These are phyloP conservation scores for Cucurbitaria berberidis DNA, from an alignment of 2,329 filamentous ascomycete genomes.

Conservation along the genomic window DNA sequence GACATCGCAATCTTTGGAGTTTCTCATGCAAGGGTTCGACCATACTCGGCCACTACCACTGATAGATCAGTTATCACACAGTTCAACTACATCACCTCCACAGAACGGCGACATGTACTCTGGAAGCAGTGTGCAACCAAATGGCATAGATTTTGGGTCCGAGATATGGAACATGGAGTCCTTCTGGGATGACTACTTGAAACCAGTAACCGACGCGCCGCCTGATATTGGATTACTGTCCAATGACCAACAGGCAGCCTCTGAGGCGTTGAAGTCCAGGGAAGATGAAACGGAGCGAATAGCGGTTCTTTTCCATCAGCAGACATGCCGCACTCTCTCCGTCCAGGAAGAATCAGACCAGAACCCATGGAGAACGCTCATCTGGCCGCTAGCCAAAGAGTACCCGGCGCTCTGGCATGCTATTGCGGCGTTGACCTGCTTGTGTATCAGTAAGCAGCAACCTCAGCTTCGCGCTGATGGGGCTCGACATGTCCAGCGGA, in stretches of 20 bases:
- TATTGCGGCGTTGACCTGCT: constrained; percentile 69
- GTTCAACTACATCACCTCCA: constrained; percentile 2
- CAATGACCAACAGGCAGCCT: background rate
- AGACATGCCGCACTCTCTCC: constrained; percentile 71
- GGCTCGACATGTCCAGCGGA: constrained; percentile 68
- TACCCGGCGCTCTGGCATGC: constrained; percentile 70
- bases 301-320: constrained; percentile 59
- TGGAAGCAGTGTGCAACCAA: background rate
- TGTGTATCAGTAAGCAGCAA: constrained; percentile 65
- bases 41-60: constrained; percentile 1
- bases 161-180: constrained; percentile 21
- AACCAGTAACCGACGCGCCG: constrained; percentile 7
- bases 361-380: constrained; percentile 71
- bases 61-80: constrained; percentile 1
- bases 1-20: constrained; percentile 12
- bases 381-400: constrained; percentile 70
- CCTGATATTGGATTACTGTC: constrained; percentile 2
- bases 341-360: constrained; percentile 69
- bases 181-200: constrained; percentile 21
- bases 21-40: constrained; percentile 7
- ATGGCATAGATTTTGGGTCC: constrained; percentile 10
- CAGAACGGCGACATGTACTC: background rate
- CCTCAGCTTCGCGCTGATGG: constrained; percentile 63
- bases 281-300: constrained; percentile 18
- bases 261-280: background rate